These are phyloP conservation scores for Hypoxylon perforatum DNA, from an alignment of 495 filamentous ascomycete species.

Conservation along the genomic window DNA sequence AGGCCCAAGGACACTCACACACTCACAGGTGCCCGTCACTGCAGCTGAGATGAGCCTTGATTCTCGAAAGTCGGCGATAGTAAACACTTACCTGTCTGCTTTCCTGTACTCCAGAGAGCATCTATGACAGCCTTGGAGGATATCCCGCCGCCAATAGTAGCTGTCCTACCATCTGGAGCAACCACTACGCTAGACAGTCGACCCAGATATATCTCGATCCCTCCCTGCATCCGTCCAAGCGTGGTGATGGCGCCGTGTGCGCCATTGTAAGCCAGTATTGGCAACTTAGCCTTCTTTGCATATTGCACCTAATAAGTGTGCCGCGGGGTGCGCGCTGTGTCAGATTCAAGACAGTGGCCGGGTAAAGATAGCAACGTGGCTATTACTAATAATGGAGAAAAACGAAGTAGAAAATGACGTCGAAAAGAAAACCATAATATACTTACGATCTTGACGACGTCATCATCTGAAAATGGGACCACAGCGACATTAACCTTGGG, in stretches of 20 bases:
- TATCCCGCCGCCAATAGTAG: constrained; percentile 63
- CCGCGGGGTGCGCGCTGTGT: no score
- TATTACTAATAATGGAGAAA: no score
- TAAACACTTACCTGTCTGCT: constrained; percentile 48
- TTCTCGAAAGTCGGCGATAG: no score
- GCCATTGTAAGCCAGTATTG: constrained; percentile 63
- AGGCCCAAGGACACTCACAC: constrained; percentile 59
- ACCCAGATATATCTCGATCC: constrained; percentile 61
- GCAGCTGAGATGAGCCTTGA: not conserved
- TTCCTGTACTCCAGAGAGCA: constrained; percentile 48
- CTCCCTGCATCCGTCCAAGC: constrained; percentile 56
- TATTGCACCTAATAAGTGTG: constrained; percentile 51
- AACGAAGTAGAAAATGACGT: not conserved
- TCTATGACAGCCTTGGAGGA: constrained; percentile 49
- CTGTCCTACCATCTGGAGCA: constrained; percentile 56
- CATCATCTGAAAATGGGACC: constrained; percentile 57
- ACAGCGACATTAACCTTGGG: constrained; percentile 58
- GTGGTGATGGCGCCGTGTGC: constrained; percentile 58
- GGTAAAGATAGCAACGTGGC: no score
- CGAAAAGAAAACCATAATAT: not conserved
- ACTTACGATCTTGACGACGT: constrained; percentile 59
- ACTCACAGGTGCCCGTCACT: constrained; percentile 57
- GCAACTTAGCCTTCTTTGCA: constrained; percentile 56
- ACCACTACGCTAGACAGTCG: constrained; percentile 57
- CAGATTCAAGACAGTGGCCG: no score